These are phyloP conservation scores for Asterella californica DNA, from an alignment of 225 moss, liverwort and hornwort genomes.

Conservation along the genomic window DNA sequence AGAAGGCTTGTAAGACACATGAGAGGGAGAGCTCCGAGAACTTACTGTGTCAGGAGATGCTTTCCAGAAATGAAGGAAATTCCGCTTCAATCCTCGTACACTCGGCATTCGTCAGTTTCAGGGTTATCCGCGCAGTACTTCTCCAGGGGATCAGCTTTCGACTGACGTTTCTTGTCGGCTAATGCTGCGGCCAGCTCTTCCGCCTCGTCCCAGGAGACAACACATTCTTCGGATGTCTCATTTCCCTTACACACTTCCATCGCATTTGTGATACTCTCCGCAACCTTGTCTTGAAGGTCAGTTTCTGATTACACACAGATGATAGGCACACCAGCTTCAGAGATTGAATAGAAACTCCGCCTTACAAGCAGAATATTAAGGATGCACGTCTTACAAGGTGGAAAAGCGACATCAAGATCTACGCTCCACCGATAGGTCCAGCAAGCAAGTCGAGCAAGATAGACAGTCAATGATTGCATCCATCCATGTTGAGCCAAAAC, in stretches of 20 bases:
- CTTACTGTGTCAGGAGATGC: slow-evolving; percentile 8
- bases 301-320: neutral
- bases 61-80: neutral
- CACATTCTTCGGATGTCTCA: slow-evolving; percentile 42
- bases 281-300: slow-evolving; percentile 20
- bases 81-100: slow-evolving; percentile 41
- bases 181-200: slow-evolving; percentile 42
- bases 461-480: too few relatives aligned
- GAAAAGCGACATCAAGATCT: too few relatives aligned
- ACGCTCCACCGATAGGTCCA: too few relatives aligned
- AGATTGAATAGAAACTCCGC: neutral
- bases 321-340: neutral
- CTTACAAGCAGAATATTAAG: neutral
- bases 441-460: too few relatives aligned
- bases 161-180: slow-evolving; percentile 22
- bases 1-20: neutral
- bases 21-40: neutral
- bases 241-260: slow-evolving; percentile 36
- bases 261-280: slow-evolving; percentile 32
- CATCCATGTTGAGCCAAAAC: too few relatives aligned
- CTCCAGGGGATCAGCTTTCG: slow-evolving; percentile 33
- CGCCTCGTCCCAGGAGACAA: slow-evolving; percentile 43
- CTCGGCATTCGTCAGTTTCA: slow-evolving; percentile 49
- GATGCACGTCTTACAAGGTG: too few relatives aligned
- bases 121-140: slow-evolving; percentile 46